Evolutionary conservation across 768 basidiomycete species (phyloP).

Genomic region (Sarcomyxa edulis): DNA sequence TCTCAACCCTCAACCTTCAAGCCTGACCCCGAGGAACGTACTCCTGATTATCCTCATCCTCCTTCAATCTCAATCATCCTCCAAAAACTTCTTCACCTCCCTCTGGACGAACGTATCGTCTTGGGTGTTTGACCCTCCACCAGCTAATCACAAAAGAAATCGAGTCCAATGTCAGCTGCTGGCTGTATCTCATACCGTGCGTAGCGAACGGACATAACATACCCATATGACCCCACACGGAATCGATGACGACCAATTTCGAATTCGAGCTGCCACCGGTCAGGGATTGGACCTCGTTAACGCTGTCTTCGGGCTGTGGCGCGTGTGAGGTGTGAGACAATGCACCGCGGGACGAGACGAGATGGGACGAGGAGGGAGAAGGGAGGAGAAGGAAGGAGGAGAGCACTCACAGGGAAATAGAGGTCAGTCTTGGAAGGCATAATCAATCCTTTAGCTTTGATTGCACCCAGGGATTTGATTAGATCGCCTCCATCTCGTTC

Average conservation of each 20-base stretch:
- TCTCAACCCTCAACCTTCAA: no score
- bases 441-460: conserved; percentile 48
- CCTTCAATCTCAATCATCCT: conserved; percentile 21
- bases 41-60: no score
- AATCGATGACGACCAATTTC: conserved; percentile 46
- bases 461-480: conserved; percentile 29
- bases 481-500: conserved; percentile 39
- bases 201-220: conserved; percentile 8
- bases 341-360: no score
- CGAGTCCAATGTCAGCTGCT: not conserved
- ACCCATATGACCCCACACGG: conserved; percentile 57
- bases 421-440: conserved; percentile 59
- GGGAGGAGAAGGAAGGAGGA: no score
- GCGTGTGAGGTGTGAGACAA: no score
- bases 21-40: no score
- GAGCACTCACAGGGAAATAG: conserved; percentile 42
- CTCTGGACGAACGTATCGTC: conserved; percentile 38
- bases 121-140: conserved; percentile 32
- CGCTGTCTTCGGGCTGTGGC: conserved; percentile 51
- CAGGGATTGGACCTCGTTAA: no score
- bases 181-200: not conserved
- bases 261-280: no score
- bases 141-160: conserved; percentile 24
- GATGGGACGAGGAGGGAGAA: no score
- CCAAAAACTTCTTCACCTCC: conserved; percentile 40